Conservation (phyloP, 2,329 filamentous ascomycete species). For the Aureobasidium uvarum region DNA sequence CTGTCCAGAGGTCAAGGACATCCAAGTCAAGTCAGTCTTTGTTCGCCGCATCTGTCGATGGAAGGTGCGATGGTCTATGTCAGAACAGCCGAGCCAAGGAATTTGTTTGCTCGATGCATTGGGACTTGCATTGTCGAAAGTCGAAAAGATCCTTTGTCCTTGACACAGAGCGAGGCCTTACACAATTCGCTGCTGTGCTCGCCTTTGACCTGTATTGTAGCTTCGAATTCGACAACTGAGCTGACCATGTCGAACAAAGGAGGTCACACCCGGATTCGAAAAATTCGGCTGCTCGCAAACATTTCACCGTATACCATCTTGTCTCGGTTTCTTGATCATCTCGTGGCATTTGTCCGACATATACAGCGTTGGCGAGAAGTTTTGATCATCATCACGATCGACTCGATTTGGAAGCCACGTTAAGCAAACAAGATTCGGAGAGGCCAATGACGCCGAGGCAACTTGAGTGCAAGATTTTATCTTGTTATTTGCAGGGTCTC, state of each 20-base stretch:
- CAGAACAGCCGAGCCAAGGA: background rate
- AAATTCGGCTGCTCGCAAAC: no score
- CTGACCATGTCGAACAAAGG: background rate
- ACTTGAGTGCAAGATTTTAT: background rate
- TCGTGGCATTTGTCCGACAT: background rate
- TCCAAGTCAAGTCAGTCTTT: background rate
- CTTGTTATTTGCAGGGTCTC: background rate
- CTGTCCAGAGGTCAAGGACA: background rate
- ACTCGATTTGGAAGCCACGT: background rate
- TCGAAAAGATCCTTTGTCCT: background rate
- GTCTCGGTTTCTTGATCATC: no score
- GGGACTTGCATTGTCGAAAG: background rate
- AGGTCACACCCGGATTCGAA: background rate
- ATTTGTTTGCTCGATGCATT: background rate
- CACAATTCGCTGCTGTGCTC: background rate
- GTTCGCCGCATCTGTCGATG: background rate
- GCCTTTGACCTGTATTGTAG: background rate
- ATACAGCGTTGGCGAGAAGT: background rate
- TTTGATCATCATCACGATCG: background rate
- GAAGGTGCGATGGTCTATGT: background rate
- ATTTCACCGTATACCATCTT: background rate
- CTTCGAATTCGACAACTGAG: background rate
- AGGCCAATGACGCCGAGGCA: slow-evolving; percentile 1
- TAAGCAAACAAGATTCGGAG: background rate
- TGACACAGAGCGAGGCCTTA: background rate